Conservation (phyloP, 225 moss, liverwort and hornwort species). For the Straminergon stramineum region DNA sequence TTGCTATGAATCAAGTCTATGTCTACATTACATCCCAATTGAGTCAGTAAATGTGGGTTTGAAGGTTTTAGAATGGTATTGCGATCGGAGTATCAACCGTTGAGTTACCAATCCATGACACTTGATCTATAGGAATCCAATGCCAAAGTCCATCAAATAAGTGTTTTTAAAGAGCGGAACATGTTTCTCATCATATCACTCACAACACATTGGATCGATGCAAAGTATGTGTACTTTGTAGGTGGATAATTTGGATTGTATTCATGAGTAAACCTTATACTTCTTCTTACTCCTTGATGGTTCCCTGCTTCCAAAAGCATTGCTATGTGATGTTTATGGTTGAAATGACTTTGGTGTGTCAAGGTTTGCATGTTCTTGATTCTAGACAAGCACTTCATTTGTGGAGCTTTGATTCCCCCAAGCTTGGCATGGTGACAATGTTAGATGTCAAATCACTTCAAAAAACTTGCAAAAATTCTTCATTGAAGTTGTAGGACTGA, state of each 20-base stretch:
- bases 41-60: no score
- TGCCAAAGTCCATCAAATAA: background rate
- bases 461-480: background rate
- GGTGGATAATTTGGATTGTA: background rate
- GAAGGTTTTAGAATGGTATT: no score
- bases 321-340: accelerated
- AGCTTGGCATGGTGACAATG: background rate
- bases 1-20: no score
- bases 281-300: background rate
- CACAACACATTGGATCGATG: background rate
- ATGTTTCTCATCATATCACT: accelerated
- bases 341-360: background rate
- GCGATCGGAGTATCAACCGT: no score
- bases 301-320: accelerated
- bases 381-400: accelerated
- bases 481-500: background rate
- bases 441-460: background rate
- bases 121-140: no score
- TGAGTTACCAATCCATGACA: no score
- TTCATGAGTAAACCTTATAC: accelerated
- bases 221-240: background rate
- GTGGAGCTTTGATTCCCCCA: accelerated
- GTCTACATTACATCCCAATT: no score
- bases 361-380: background rate
- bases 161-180: accelerated